Base-by-base conservation (phyloP, 2,329 filamentous ascomycete species). In the Balansia obtecta region DNA sequence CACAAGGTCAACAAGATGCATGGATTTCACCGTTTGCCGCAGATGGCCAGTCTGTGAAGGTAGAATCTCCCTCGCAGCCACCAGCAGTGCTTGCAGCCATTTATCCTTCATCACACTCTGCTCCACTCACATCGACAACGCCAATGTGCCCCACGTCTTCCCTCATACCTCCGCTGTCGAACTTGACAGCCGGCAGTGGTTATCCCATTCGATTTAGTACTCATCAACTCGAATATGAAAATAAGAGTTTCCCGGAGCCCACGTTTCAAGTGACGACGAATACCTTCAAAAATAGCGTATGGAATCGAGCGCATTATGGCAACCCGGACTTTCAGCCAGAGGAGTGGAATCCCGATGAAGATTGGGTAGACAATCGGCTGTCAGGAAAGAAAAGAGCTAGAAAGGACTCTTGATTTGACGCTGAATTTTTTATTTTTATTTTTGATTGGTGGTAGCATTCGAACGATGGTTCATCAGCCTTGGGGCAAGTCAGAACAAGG, bases 271-370 rank as follows among this genome's bases (percentile, higher is more conserved):
- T 68, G 3, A 71, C 71, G 49, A 83, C 77, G 2, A 74, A 69
- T 47, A 79, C 76, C 1, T 85, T 85, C 59, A 81, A 80, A 58
- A 83, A 84, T 56, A 81, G 76, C 48, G 77, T 83, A 50, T 83
- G 79, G 65, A 85, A 84, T 57, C 74, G 74, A 45, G 80, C 81
- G 1, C 82, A 85, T 60, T 85, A 79, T 56, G 79, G 80, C 53
- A 85, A 85, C 55, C 77, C 79, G 2, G 71, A 72, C 42, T 72
- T 72, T 46, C 69, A 71, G 37, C 70, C 70, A 0, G 70, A 72
- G 51, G 68, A 71, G 53, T 72, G 68, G 66, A 64, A 59, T 37
- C 69, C 69, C 1, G 68, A 69, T 3, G 69, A 71, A 34, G 66
- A 71, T 22, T 56, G 59, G n/a, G 46, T 53, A 7, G 65, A 67